Evolutionary conservation across 306 rosid genomes (phyloP).

Genomic region (Lithocarpus polystachyus): DNA sequence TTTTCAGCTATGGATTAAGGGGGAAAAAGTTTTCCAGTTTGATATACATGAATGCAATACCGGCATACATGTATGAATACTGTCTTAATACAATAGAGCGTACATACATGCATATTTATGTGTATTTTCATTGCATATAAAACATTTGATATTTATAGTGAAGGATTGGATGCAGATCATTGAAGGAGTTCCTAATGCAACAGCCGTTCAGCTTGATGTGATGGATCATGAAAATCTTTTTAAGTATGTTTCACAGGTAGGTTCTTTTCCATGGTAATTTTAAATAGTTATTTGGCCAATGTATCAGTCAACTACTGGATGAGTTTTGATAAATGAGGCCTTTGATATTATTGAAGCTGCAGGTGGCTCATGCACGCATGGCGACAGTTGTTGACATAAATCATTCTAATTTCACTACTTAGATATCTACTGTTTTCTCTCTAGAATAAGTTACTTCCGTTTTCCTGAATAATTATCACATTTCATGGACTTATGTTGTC

Average conservation of each 20-base stretch:
- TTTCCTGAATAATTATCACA: not conserved
- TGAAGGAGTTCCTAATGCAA: constrained; percentile 75
- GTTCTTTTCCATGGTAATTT: constrained; percentile 13
- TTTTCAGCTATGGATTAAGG: not conserved
- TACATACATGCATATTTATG: not conserved
- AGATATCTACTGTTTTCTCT: not conserved
- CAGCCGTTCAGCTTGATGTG: constrained; percentile 76
- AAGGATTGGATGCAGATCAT: constrained; percentile 52
- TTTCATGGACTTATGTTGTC: constrained; percentile 10
- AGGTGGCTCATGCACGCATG: not conserved
- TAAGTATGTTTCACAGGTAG: constrained; percentile 70
- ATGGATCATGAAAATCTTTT: constrained; percentile 49
- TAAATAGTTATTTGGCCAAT: no score
- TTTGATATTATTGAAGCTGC: no score
- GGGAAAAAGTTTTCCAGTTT: not conserved
- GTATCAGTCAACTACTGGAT: not conserved
- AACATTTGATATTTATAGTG: constrained; percentile 27
- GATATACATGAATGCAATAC: not conserved
- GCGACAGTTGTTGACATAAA: not conserved
- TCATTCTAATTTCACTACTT: not conserved
- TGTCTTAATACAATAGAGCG: not conserved
- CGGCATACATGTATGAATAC: not conserved
- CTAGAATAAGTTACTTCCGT: not conserved
- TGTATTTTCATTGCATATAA: not conserved
- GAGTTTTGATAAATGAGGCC: no score